Base-by-base conservation (phyloP, 1,139 yeast genomes). In the Pichia sp. region DNA sequence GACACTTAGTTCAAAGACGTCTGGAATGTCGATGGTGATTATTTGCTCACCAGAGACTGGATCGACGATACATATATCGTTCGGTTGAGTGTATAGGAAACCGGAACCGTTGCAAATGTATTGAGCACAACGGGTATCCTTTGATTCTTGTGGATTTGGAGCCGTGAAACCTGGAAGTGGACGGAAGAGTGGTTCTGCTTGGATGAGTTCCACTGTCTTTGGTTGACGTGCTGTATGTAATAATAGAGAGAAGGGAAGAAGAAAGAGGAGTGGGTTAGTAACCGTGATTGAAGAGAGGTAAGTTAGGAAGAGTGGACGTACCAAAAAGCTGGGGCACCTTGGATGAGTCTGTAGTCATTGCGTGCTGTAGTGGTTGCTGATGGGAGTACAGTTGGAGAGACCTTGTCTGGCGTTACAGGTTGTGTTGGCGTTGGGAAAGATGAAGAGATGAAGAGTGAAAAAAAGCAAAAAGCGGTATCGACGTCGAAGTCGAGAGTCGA, bases 1-100 rank as follows among this genome's bases (percentile, higher is more conserved):
- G 56, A 91, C 86, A 48, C 76, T 77, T 51, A 91, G 62, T 54
- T 91, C 97, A 51, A 80, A 77, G 17, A 83, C 83, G 45, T 83
- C 87, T 21, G 64, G 56, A 27, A 74, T 62, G 22, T 67, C 73
- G 34, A 83, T 57, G 14, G 59, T 63, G 33, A 67, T 59, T 34
- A 69, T 53, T 23, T 63, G 43, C 8, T 55, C 53, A 21, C 78
- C 78, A 6, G 67, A 53, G 13, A 62, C 63, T n/a, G 93, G 74
- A 46, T 74, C 68, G 38, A 74, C 66, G 22, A 87, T 68, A 37
- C 67, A 66, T 32, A 85, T 80, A 56, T 64, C 60, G 39, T 61
- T 53, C 35, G 79, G 72, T 60, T 75, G 69, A 45, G 80, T 63
- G 59, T 67, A 66, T 17, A 81, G 81, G 55, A 78, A 68, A 38